phyloP scores from a whole-genome alignment of 352 stramenopile species.

The Phytopythium mirpurense region DNA sequence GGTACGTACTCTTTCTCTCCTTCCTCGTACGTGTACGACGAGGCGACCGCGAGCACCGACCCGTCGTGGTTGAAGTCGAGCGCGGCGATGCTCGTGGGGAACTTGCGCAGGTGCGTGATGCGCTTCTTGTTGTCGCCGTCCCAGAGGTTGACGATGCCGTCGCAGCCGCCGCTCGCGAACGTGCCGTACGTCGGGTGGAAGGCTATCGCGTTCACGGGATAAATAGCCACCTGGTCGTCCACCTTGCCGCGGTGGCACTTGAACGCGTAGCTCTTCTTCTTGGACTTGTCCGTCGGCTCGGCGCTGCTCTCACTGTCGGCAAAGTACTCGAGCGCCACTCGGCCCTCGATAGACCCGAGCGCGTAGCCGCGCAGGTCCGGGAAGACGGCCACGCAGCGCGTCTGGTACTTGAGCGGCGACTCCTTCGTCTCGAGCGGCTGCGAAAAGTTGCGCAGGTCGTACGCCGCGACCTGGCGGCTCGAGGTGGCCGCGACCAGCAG shows the following conservation, averaged over 20 bases:
- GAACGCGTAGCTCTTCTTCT: conserved; percentile 93
- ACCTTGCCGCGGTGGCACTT: conserved; percentile 95
- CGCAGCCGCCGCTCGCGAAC: conserved; percentile 95
- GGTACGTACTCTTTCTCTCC: conserved; percentile 91
- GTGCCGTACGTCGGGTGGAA: conserved; percentile 94
- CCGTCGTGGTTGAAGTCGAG: conserved; percentile 95
- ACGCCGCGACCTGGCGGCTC: conserved; percentile 52
- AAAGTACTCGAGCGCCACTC: conserved; percentile 96
- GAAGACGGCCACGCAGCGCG: conserved; percentile 82
- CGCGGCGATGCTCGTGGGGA: conserved; percentile 85
- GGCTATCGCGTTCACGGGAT: conserved; percentile 94
- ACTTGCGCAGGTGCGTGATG: conserved; percentile 79
- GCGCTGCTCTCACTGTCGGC: conserved; percentile 28
- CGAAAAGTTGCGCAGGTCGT: conserved; percentile 78
- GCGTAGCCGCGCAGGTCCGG: conserved; percentile 80
- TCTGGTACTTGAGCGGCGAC: conserved; percentile 90
- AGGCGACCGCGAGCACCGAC: conserved; percentile 90
- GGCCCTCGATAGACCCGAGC: conserved; percentile 93
- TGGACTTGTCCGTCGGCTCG: conserved; percentile 7
- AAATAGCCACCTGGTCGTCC: conserved; percentile 83
- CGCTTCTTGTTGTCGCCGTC: conserved; percentile 96
- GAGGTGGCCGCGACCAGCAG: conserved; percentile 57
- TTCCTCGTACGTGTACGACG: conserved; percentile 97
- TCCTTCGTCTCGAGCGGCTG: conserved; percentile 62
- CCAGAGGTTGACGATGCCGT: conserved; percentile 92